Base-by-base conservation (phyloP, 2,329 filamentous ascomycete genomes). In the Diaporthe vaccinii region DNA sequence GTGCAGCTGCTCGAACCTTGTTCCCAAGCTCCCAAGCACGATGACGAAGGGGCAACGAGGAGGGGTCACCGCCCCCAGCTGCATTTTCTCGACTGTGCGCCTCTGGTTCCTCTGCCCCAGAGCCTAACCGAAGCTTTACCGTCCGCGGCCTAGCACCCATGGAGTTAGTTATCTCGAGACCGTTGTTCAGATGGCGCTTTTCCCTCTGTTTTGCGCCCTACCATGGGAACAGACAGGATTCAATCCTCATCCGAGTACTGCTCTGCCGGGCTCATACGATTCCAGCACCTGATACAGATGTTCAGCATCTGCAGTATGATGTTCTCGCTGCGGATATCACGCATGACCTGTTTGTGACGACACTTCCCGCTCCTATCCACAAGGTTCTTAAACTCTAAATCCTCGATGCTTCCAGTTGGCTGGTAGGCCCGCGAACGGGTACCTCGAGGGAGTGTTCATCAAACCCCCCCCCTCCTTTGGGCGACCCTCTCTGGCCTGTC, bases 331-430 rank as follows among this genome's bases (percentile, higher is more conserved):
- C 36, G 28, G 46, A 57, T 25, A 61, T 65, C 71, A 44, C 46
- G 39, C 25, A 73, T 73, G 71, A 65, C 58, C 46, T 65, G 58
- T 65, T 67, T 55, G 71, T 73, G 71, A 73, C 71, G 71, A 73
- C 46, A 65, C 34, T 41, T 41, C 46, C 39, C 58, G 58, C 25
- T 44, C 20, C 8, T 20, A 65, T 46, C 71, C 44, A 25, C 46
- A 65, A 65, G 36, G 46, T 61, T 65, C 71, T 31, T 25, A 25
- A 73, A 73, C 58, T 62, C 41, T 73, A 65, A 73, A 55, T 57
- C n/a, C 9, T 55, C 36, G 25, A 31, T 62, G 57, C 57, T n/a
- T 62, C 70, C 69, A 59, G 58, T 49, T 51, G 36, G 58, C 71
- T 69, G 65, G 65, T 69, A 69, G 65, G 65, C 49, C 49, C 49